Percentiles rank a stretch among this genome's conserved stretches.
Evolutionary conservation across 768 basidiomycete species (phyloP).

Genomic region (Boletus pseudopeckii): DNA sequence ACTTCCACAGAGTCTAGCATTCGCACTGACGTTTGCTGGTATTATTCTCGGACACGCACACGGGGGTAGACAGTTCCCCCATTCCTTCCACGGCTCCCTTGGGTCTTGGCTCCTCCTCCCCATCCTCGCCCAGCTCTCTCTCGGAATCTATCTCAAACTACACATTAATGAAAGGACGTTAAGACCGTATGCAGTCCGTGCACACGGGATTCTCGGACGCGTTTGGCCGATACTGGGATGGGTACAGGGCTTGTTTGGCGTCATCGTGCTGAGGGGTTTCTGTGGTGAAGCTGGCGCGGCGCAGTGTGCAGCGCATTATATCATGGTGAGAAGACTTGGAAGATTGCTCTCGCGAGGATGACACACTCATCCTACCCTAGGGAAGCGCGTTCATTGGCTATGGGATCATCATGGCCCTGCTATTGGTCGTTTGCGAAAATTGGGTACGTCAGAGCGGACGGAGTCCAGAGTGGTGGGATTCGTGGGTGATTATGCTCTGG

Average conservation of each 20-base stretch:
- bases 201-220: slow-evolving; percentile 81
- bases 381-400: slow-evolving; percentile 91
- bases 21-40: slow-evolving; percentile 67
- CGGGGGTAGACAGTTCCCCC: slow-evolving; percentile 70
- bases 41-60: slow-evolving; percentile 87
- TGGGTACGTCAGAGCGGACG: slow-evolving; percentile 71
- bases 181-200: slow-evolving; percentile 65
- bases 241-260: slow-evolving; percentile 87
- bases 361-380: slow-evolving; percentile 24
- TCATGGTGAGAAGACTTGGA: slow-evolving; percentile 48
- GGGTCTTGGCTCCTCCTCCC: slow-evolving; percentile 53
- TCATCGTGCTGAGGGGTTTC: slow-evolving; percentile 68
- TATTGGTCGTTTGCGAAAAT: slow-evolving; percentile 71
- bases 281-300: slow-evolving; percentile 70
- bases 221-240: slow-evolving; percentile 82
- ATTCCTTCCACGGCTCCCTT: slow-evolving; percentile 70
- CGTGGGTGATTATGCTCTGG: slow-evolving; percentile 59
- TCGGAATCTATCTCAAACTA: slow-evolving; percentile 89
- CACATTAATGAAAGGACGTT: slow-evolving; percentile 79
- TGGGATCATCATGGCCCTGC: slow-evolving; percentile 73
- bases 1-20: slow-evolving; percentile 53
- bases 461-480: slow-evolving; percentile 86
- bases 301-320: slow-evolving; percentile 87
- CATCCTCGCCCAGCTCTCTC: slow-evolving; percentile 58
- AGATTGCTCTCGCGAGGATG: slow-evolving; percentile 5